Base-by-base conservation (phyloP, 176 grass and related monocot genomes). In the Lolium rigidum region DNA sequence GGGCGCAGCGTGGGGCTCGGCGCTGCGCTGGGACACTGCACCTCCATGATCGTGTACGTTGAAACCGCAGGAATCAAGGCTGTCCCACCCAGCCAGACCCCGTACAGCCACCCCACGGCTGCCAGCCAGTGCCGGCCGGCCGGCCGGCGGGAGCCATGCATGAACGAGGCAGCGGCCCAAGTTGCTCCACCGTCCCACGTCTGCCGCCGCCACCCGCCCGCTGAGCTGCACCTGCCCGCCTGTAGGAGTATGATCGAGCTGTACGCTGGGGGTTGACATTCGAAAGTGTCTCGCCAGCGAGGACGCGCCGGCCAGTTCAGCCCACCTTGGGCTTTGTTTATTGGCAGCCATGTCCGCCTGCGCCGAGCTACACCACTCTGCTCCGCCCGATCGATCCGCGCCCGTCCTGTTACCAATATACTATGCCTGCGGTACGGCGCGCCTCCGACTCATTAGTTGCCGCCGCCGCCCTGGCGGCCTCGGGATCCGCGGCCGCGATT, bases 101-200 rank as follows among this genome's bases (percentile, higher is more conserved):
- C 65, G 82, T 35, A 73, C 47, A 83, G 2, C 84, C 71, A 20
- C 89, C 71, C 11, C n/a, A 82, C 71, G 78, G 79, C 78, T 62
- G 83, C 61, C 79, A 22, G 83, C 61, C 79, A 22, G 5, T 58
- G 56, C 77, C 51, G 41, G 49, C 39, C 43, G 68, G 80, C 60
- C 77, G 61, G 83, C 83, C 54, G 22, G n/a, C n/a, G n/a, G n/a
- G 14, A 72, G 21, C 66, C 51, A 44, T 57, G 43, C 82, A 24
- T 43, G 83, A 47, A 77, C 71, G 46, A 76, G 49, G 2, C 25
- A 15, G 63, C 14, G 47, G 44, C 24, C 86, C 89, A 84, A 90
- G 16, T 91, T 88, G 90, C 77, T 35, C 82, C 90, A 85, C 90
- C 82, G 70, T 71, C 86, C 86, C 86, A 91, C 77, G 85, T 43